A percentile compares a stretch with the other conserved stretches of the same genome.
phyloP scores from a whole-genome alignment of 2,329 filamentous ascomycete species.

The Fusarium subglutinans region DNA sequence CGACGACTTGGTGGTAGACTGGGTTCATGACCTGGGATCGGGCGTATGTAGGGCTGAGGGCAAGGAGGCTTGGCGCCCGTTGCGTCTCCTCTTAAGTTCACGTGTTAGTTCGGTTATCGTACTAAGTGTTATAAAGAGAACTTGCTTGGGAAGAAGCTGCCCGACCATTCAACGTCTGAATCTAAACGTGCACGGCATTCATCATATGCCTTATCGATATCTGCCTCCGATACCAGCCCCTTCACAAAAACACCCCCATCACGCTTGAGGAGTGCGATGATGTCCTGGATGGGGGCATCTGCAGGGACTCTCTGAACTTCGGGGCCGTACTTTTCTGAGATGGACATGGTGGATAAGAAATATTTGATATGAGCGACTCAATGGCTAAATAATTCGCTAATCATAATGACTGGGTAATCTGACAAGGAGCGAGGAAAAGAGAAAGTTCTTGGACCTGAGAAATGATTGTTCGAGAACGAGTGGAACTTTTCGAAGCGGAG shows the following conservation, averaged over 20 bases:
- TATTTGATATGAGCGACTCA: too few species aligned
- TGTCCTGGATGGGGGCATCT: background rate
- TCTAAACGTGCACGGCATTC: background rate
- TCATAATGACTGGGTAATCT: background rate
- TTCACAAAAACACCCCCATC: slow-evolving; percentile 1
- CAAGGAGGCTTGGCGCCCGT: slow-evolving; percentile 14
- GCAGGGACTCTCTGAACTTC: background rate
- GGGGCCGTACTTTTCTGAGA: background rate
- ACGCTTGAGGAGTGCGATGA: slow-evolving; percentile 6
- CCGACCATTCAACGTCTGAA: background rate
- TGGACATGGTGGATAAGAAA: background rate
- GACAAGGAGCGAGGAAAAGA: background rate
- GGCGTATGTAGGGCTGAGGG: slow-evolving; percentile 25
- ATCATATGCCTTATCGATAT: background rate
- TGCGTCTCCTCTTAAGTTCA: slow-evolving; percentile 8
- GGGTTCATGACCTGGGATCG: slow-evolving; percentile 26
- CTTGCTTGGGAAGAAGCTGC: slow-evolving; percentile 9
- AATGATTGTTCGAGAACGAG: background rate
- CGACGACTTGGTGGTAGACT: slow-evolving; percentile 14
- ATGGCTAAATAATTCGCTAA: background rate
- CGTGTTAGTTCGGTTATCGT: too few species aligned
- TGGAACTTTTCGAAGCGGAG: background rate
- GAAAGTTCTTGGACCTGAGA: background rate
- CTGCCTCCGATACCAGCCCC: background rate
- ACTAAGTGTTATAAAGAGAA: too few species aligned